Base-by-base conservation (phyloP, 768 basidiomycete species). In the Xerocomellus chrysenteron region DNA sequence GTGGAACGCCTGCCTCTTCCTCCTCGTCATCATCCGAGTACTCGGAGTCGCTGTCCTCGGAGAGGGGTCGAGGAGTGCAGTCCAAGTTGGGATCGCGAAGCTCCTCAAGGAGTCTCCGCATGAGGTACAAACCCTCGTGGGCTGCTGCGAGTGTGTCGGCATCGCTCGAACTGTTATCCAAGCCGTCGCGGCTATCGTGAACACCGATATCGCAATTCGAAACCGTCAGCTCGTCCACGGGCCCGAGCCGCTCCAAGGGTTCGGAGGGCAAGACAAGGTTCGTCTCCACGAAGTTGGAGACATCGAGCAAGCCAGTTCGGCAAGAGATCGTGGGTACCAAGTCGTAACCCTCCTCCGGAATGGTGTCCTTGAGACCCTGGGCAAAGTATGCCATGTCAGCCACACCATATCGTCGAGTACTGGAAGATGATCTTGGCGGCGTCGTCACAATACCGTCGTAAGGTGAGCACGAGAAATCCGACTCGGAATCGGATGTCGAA, bases 61-160 rank as follows among this genome's bases (percentile, higher is more conserved):
- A 54, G 6, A 58, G 28, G 5, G 41, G 2, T 2, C 36, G 50
- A 37, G 61, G 55, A 8, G 4, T 36, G 10, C 26, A 47, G 16
- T 68, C 53, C 35, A 66, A 3, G 11, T 10, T 5, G 36, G 55
- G 52, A 30, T 68, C 55, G 2, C 61, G 54, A n/a, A 66, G 59
- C 13, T 56, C 55, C n/a, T 37, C 40, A 17, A 63, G 61, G 3
- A 66, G 41, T 26, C 21, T 54, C 4, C 47, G 52, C 61, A 68
- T 68, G 3, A 58, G 11, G 24, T 60, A 53, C 26, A 3, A 10
- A 11, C 50, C 50, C 5, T 45, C 53, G 10, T 50, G 30, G 39
- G 46, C 14, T 5, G n/a, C 21, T 12, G 37, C 2, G 14, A 26
- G 21, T 10, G 10, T n/a, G 12, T 55, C 36, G 19, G 6, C 12